Base-by-base conservation (phyloP, 1,139 yeast species). In the Diutina pseudorugosa region DNA sequence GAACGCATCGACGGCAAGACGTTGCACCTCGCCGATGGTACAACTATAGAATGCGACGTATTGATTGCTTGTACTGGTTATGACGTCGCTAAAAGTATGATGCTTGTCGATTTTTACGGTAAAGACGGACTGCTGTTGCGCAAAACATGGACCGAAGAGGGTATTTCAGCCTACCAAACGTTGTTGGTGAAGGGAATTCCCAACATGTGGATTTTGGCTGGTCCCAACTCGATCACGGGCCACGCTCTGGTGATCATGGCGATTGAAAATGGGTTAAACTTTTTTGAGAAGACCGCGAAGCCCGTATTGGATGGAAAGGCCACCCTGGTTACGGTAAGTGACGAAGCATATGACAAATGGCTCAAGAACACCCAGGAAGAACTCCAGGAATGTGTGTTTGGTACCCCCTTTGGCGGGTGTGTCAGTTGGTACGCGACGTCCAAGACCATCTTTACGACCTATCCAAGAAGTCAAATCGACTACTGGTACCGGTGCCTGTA, bases 31-130 rank as follows among this genome's bases (percentile, higher is more conserved):
- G 61, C 62, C n/a, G 61, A 63, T 48, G 76, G 75, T 0, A 56
- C 60, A 33, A 61, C 58, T 42, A 49, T 70, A 14, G 59, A 64
- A 30, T 74, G 72, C 3, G 77, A 73, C 57, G 65, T 72, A 18
- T 70, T 73, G 47, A 72, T 72, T 42, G 77, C 76, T 4, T 73
- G 77, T 58, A 72, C 76, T 40, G 77, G 77, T 2, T 73, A 73
- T 57, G 27, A 25, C 11, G 41, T 50, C n/a, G 36, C 23, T 2
- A 25, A 23, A 40, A 41, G 47, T 23, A 21, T 41, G 47, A 23
- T 18, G 27, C 63, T 64, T 1, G 62, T 61, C 51, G 53, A 61
- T 18, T 55, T 69, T 19, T 52, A 56, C 16, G 76, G 76, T 4
- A 57, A 61, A n/a, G 58, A 68, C 51, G 70, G 69, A 1, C 51